These are phyloP conservation scores for Rhodotorula babjevae DNA, from an alignment of 768 basidiomycete species.

Conservation along the genomic window DNA sequence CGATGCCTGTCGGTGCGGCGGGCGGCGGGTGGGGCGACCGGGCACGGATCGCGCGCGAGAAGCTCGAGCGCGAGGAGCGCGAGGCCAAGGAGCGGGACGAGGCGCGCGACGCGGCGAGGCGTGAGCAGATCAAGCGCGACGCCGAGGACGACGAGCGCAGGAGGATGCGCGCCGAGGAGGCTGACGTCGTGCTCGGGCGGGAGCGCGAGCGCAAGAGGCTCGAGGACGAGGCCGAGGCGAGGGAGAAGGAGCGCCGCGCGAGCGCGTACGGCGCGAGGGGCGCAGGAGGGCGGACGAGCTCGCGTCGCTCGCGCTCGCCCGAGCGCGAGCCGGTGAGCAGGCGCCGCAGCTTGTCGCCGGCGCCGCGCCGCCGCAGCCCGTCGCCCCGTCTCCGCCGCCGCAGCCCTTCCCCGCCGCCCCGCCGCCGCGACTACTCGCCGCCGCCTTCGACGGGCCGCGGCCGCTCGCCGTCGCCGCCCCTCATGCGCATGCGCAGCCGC, in stretches of 20 bases:
- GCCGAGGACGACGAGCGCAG: not conserved
- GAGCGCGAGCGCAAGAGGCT: not conserved
- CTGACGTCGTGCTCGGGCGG: not conserved
- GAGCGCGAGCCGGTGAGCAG: slow-evolving; percentile 1
- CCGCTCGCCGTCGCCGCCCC: not conserved
- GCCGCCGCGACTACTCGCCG: not conserved
- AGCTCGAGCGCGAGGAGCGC: not conserved
- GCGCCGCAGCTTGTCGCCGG: not conserved
- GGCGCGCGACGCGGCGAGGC: not conserved
- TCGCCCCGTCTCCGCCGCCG: not conserved
- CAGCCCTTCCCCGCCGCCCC: not conserved
- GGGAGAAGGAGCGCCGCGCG: not conserved
- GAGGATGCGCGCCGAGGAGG: too few species aligned
- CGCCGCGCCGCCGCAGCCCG: not conserved
- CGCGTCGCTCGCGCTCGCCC: not conserved
- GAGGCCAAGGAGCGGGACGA: not conserved
- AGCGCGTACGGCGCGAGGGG: not conserved
- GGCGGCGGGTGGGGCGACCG: not conserved
- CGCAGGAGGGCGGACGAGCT: too few species aligned
- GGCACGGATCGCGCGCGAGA: slow-evolving; percentile 1
- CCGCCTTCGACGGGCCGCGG: not conserved
- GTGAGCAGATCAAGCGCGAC: not conserved
- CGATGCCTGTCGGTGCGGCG: not conserved
- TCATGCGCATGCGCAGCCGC: not conserved
- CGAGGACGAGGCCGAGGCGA: not conserved